Evolutionary conservation across 352 stramenopile species (phyloP), one percentile per base, ranked within the genome.

Genomic region (Discostella stelligera): DNA sequence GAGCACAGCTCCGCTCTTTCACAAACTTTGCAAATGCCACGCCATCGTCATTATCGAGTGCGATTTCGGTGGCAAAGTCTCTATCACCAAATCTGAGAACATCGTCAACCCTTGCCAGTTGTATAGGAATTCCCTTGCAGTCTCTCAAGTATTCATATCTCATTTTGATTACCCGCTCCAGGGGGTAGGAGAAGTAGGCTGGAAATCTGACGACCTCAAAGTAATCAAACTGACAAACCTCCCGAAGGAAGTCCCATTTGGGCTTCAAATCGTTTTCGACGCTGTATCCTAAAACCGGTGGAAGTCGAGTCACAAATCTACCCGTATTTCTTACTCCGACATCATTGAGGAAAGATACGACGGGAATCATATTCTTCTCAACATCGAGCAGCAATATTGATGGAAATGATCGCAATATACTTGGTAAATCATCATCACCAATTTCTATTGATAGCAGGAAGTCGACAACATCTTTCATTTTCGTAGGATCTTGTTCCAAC

Each of bases 121-220:
- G 62, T 52, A 75, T 69, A 23, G 80, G 77, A 56, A 87, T 79
- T 4, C 66, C 52, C 66, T 89, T 89, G 18, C 71, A 59, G 21
- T 78, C 48, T 25, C 53, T 56, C 11, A 91, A 66, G 52, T 91
- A 91, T 32, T 85, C 76, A 58, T 85, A 91, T 23, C 85, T 66
- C 37, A 80, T 79, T 67, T 85, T 82, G 16, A 89, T 89, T 0
- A 88, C 74, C 14, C 82, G 53, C 32, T 89, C 80, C 11, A 91
- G 63, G 8, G 85, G 85, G 72, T 91, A 91, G 0, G 85, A 91
- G 75, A 91, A 91, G 44, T 88, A 91, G 21, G 82, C 85, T 3
- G 85, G 85, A 63, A 91, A 91, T 52, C 74, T 63, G 0, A 71
- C 68, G 0, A 89, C 61, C 68, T 91, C 79, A 74, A 88, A 89